Evolutionary conservation across 148 eudicot genomes (phyloP).

Genomic region (Camellia japonica): DNA sequence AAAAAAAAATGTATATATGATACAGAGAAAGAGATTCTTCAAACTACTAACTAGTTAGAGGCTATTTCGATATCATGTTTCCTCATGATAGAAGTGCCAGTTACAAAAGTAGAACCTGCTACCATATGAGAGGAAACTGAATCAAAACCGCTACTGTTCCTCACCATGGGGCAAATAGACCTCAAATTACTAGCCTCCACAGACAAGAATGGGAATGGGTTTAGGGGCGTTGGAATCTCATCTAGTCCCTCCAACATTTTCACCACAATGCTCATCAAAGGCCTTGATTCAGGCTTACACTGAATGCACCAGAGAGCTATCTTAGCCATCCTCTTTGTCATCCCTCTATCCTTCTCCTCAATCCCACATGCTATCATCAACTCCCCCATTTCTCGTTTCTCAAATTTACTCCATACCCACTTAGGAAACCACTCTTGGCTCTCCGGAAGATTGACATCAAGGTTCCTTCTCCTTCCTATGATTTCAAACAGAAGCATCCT

Average conservation of each 20-base stretch:
- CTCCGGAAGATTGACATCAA: background rate
- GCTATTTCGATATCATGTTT: background rate
- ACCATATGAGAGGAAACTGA: no score
- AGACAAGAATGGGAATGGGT: background rate
- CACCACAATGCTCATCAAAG: background rate
- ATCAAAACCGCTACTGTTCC: no score
- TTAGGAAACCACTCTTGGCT: conserved; percentile 2
- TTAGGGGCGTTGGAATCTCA: background rate
- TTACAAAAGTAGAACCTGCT: no score
- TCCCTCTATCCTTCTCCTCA: background rate
- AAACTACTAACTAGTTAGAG: background rate
- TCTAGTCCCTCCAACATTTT: background rate
- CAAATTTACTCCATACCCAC: conserved; percentile 4
- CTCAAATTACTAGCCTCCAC: no score
- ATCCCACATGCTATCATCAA: background rate
- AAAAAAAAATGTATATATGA: no score
- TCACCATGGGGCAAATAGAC: no score
- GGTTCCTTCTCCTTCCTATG: background rate
- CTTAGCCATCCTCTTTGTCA: background rate
- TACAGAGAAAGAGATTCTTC: background rate
- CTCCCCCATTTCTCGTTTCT: background rate
- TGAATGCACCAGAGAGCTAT: background rate
- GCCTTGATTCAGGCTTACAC: background rate
- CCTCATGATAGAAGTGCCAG: no score
- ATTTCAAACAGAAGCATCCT: background rate